Evolutionary conservation across 73 alveolate genomes (phyloP).

Genomic region (Uronychia binucleata): DNA sequence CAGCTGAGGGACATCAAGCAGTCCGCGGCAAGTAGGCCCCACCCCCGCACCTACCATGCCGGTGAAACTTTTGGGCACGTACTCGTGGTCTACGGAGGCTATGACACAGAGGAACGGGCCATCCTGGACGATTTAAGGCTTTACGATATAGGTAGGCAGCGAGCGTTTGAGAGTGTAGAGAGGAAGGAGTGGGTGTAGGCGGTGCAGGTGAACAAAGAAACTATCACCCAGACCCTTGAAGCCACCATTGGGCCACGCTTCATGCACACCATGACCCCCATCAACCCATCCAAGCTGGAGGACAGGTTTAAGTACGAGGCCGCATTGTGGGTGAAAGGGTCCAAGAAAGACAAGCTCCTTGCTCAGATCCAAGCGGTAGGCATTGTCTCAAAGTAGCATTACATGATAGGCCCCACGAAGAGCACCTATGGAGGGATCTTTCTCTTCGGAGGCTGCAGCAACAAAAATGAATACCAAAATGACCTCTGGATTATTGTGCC

Average conservation of each 20-base stretch:
- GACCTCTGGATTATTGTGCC: constrained; percentile 12
- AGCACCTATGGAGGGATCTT: background rate
- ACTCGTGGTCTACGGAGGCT: background rate
- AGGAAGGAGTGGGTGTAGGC: background rate
- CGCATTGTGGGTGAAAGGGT: background rate
- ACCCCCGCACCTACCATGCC: background rate
- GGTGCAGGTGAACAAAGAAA: background rate
- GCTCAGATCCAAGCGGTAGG: background rate
- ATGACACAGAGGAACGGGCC: background rate
- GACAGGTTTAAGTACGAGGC: background rate
- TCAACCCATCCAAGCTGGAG: background rate
- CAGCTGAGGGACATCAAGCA: background rate
- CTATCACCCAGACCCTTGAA: background rate
- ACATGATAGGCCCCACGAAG: background rate
- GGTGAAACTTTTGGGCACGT: background rate
- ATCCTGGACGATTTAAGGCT: background rate
- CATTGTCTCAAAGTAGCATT: background rate
- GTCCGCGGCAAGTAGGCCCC: background rate
- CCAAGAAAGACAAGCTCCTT: background rate
- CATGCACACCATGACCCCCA: background rate
- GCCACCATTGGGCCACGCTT: background rate
- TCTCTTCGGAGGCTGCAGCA: constrained; percentile 10
- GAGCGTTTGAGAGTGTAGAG: too few relatives aligned
- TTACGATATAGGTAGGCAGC: background rate
- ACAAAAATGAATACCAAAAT: background rate